Percentiles rank a stretch among this genome's conserved stretches.
These are phyloP conservation scores for Kwoniella dendrophila DNA, from an alignment of 768 basidiomycete species.

Conservation along the genomic window DNA sequence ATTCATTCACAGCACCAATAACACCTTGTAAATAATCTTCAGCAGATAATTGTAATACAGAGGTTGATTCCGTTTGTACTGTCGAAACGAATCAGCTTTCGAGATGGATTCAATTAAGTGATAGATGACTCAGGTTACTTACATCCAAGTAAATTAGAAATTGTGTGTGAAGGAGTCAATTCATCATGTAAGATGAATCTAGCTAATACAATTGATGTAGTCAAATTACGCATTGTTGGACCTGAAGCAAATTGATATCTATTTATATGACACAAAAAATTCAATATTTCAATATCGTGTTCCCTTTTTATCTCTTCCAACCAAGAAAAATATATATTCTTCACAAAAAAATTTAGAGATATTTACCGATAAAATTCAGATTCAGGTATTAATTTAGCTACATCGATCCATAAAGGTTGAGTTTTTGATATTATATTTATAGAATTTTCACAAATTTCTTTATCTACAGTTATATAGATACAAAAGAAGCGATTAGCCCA, in stretches of 20 bases:
- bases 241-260: constrained; percentile 40
- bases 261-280: neutral
- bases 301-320: no score
- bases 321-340: no score
- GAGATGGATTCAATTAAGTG: neutral
- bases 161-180: constrained; percentile 49
- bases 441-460: constrained; percentile 31
- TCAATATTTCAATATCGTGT: neutral
- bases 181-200: constrained; percentile 55
- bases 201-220: constrained; percentile 52
- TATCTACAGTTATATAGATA: constrained; percentile 22
- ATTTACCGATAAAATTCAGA: constrained; percentile 56
- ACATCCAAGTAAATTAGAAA: constrained; percentile 54
- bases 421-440: constrained; percentile 29
- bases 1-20: constrained; percentile 57
- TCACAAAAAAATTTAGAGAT: neutral
- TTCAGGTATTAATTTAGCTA: constrained; percentile 52
- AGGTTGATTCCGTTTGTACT: constrained; percentile 51
- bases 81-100: no score
- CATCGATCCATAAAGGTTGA: constrained; percentile 34
- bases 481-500: neutral
- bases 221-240: constrained; percentile 39
- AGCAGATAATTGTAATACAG: constrained; percentile 54
- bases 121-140: constrained; percentile 23
- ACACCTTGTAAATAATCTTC: constrained; percentile 59